Evolutionary conservation across 2,329 filamentous ascomycete genomes (phyloP), one percentile per base, ranked within the genome.

Genomic region (Aspergillus luchuensis): DNA sequence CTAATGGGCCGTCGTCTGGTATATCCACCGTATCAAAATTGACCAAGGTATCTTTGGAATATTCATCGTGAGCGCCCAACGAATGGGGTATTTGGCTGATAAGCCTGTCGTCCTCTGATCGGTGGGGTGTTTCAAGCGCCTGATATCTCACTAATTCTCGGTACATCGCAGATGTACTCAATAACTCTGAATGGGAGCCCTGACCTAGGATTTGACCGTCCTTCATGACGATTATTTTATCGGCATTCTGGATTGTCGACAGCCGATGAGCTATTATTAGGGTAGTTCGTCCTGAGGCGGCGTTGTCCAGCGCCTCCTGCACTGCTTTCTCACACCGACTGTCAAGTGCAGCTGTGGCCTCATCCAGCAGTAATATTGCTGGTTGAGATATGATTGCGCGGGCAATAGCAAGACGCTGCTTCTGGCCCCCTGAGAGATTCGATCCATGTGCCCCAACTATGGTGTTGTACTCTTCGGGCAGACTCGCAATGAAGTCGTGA

Each of bases 391-490:
- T 87, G 52, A 95, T 84, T 28, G 90, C 90, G 65, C 91, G 82
- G 4, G 91, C 91, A 72, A 96, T 95, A 8, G 91, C 91, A 67
- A 96, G 92, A 63, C 92, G 89, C 76, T 97, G 92, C 74, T 94
- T 93, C 77, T 97, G 92, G n/a, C 92, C 92, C 72, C 92, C 92
- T 49, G 89, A 92, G 5, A 97, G 81, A 53, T 93, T 78, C 66
- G 92, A 91, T 7, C 91, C 92, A 62, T 91, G 85, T 73, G 95
- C 90, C 58, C 92, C 92, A n/a, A 96, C 91, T 61, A 91, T 85
- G 0, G 92, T 96, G 64, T 93, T 82, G 68, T 96, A 96, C 8
- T 89, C 89, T 63, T 95, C 86, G 0, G 91, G 90, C 1, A 96
- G 82, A 4, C 81, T 74, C 2, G 81, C 83, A 62, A 96, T 87